These are phyloP conservation scores for Backusella morwellensis DNA, from an alignment of 192 early-diverging fungal species.

Conservation along the genomic window DNA sequence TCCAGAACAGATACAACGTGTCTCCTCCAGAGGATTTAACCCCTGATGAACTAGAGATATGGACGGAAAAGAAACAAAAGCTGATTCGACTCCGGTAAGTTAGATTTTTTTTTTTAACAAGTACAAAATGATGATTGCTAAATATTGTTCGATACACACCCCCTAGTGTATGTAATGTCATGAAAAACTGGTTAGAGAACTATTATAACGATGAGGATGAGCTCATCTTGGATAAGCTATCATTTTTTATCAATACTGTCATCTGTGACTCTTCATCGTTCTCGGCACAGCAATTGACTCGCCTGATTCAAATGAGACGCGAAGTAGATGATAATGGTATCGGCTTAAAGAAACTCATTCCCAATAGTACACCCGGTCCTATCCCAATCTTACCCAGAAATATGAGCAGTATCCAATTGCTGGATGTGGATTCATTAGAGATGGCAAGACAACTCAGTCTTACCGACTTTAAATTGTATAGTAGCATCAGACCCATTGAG, in stretches of 20 bases:
- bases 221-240: slow-evolving; percentile 65
- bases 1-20: slow-evolving; percentile 80
- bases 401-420: slow-evolving; percentile 68
- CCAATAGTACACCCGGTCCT: slow-evolving; percentile 66
- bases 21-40: slow-evolving; percentile 68
- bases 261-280: slow-evolving; percentile 73
- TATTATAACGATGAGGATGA: slow-evolving; percentile 82
- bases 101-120: background rate
- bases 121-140: background rate
- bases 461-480: slow-evolving; percentile 77
- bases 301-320: slow-evolving; percentile 70
- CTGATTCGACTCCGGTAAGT: slow-evolving; percentile 75
- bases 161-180: slow-evolving; percentile 80
- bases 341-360: slow-evolving; percentile 58
- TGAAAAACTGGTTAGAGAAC: slow-evolving; percentile 95
- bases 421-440: slow-evolving; percentile 93
- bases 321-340: slow-evolving; percentile 45
- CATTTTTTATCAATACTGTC: slow-evolving; percentile 65
- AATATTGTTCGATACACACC: background rate
- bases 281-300: slow-evolving; percentile 69
- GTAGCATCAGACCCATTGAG: slow-evolving; percentile 83
- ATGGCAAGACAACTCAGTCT: slow-evolving; percentile 93
- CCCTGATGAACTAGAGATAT: slow-evolving; percentile 66
- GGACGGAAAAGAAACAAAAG: slow-evolving; percentile 89
- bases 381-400: slow-evolving; percentile 80